phyloP scores from a whole-genome alignment of 352 stramenopile species.

The Globisporangium echinulatum region DNA sequence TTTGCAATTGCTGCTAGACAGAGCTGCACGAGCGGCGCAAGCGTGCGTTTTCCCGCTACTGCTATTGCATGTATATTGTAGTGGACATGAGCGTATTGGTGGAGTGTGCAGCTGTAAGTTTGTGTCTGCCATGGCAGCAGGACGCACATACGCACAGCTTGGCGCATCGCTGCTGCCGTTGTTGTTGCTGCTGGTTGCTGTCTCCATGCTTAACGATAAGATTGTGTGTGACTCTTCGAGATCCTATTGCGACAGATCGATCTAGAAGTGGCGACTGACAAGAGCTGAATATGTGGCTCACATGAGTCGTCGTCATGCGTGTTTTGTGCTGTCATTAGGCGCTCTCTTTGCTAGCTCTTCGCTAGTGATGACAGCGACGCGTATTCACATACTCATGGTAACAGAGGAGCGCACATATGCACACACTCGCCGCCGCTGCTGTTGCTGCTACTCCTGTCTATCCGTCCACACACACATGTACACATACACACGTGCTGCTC shows the following conservation, averaged over 20 bases:
- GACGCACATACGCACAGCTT: not conserved
- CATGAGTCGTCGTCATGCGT: too few species aligned
- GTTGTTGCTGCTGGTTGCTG: not conserved
- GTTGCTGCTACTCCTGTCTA: not conserved
- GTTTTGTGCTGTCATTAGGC: too few species aligned
- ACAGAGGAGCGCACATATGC: too few species aligned
- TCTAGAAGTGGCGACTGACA: not conserved
- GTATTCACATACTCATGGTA: too few species aligned
- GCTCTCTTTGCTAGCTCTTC: too few species aligned
- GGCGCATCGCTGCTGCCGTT: not conserved
- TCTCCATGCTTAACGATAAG: not conserved
- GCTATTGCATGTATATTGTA: not conserved
- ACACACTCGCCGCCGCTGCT: too few species aligned
- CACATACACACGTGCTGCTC: not conserved
- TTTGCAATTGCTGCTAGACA: slow-evolving; percentile 23
- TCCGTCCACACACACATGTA: not conserved
- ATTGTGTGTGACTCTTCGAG: not conserved
- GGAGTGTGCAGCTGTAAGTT: not conserved
- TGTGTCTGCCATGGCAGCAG: not conserved
- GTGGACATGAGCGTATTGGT: not conserved
- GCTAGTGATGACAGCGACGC: too few species aligned
- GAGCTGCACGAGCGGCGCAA: slow-evolving; percentile 22
- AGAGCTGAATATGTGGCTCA: not conserved
- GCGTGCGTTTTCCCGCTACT: not conserved
- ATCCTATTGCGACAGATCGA: too few species aligned